Evolutionary conservation across 805 yeast species (phyloP).

Genomic region (Kurtzmaniella fragi): DNA sequence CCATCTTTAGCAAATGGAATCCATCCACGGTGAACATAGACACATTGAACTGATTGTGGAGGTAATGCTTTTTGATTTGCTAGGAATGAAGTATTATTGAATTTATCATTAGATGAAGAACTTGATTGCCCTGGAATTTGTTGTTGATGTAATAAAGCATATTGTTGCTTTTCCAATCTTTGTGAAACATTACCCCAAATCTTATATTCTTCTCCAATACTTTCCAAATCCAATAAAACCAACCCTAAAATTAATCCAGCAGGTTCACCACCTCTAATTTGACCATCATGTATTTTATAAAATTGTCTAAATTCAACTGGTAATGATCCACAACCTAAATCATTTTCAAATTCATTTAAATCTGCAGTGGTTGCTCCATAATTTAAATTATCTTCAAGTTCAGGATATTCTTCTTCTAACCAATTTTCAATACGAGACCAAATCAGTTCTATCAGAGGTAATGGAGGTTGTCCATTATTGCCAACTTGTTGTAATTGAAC

Average conservation of each 20-base stretch:
- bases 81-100: slow-evolving; percentile 18
- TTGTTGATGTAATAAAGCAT: slow-evolving; percentile 22
- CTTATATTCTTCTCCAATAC: slow-evolving; percentile 36
- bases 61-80: slow-evolving; percentile 34
- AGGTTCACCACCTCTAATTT: slow-evolving; percentile 41
- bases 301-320: slow-evolving; percentile 42
- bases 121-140: slow-evolving; percentile 6
- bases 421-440: slow-evolving; percentile 40
- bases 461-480: slow-evolving; percentile 45
- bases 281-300: slow-evolving; percentile 43
- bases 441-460: slow-evolving; percentile 40
- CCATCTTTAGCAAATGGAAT: slow-evolving; percentile 36
- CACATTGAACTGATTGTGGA: slow-evolving; percentile 32
- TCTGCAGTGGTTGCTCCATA: slow-evolving; percentile 42
- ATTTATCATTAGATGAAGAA: not conserved
- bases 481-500: slow-evolving; percentile 41
- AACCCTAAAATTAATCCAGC: slow-evolving; percentile 42
- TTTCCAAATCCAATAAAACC: slow-evolving; percentile 37
- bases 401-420: slow-evolving; percentile 44
- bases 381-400: slow-evolving; percentile 38
- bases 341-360: slow-evolving; percentile 42
- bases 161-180: slow-evolving; percentile 34
- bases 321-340: slow-evolving; percentile 37
- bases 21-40: slow-evolving; percentile 36
- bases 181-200: slow-evolving; percentile 40